Conservation (phyloP, 2,329 filamentous ascomycete genomes). For the Fusarium redolens region DNA sequence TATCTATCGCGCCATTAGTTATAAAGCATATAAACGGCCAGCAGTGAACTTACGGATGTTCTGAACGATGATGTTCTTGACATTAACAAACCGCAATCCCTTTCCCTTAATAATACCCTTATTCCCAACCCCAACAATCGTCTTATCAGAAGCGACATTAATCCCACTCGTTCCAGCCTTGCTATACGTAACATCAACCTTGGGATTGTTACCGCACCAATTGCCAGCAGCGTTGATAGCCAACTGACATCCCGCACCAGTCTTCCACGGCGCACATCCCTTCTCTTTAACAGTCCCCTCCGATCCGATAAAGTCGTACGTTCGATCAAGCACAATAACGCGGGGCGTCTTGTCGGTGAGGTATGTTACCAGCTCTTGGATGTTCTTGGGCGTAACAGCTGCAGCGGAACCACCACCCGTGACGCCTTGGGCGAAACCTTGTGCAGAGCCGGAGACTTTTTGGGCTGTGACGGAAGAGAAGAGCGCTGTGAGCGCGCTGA, state of each 20-base stretch:
- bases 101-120: conserved; percentile 55
- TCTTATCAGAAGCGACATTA: conserved; percentile 54
- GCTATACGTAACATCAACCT: conserved; percentile 8
- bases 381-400: conserved; percentile 25
- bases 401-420: conserved; percentile 27
- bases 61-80: conserved; percentile 51
- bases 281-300: conserved; percentile 39
- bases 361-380: conserved; percentile 22
- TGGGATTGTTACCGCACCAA: conserved; percentile 11
- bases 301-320: conserved; percentile 43
- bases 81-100: conserved; percentile 50
- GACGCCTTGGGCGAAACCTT: conserved; percentile 28
- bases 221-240: conserved; percentile 42
- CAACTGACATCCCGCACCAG: conserved; percentile 29
- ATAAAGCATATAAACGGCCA: accelerated
- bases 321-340: conserved; percentile 52
- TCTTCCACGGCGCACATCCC: conserved; percentile 38
- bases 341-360: conserved; percentile 43
- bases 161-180: conserved; percentile 19
- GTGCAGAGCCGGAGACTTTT: conserved; percentile 15
- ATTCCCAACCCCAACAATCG: conserved; percentile 53
- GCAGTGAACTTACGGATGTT: conserved; percentile 9
- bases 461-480: not conserved
- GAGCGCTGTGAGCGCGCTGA: not conserved
- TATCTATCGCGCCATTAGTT: not conserved